These are phyloP conservation scores for Curvularia hawaiiensis DNA, from an alignment of 2,329 filamentous ascomycete genomes.

Conservation along the genomic window DNA sequence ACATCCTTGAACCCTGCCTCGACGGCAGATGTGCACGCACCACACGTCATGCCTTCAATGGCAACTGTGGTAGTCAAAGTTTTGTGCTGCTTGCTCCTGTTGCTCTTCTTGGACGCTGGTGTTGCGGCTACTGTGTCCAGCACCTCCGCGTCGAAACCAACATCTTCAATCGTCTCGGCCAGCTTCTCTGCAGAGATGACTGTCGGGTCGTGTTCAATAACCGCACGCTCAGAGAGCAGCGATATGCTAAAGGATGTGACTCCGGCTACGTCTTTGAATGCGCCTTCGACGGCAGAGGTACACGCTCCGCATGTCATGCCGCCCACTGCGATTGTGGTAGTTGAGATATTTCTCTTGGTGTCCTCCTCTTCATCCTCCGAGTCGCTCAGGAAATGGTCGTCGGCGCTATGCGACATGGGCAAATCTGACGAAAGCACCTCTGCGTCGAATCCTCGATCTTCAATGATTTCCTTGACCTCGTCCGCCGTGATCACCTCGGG, in stretches of 20 bases:
- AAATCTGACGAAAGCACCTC: conserved; percentile 84
- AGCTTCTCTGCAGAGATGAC: conserved; percentile 59
- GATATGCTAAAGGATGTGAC: conserved; percentile 82
- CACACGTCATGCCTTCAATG: conserved; percentile 97
- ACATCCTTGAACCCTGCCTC: conserved; percentile 79
- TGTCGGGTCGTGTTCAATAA: conserved; percentile 76
- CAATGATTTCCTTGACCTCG: conserved; percentile 81
- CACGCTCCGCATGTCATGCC: conserved; percentile 94
- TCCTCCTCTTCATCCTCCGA: conserved; percentile 43
- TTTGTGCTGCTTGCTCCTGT: conserved; percentile 50
- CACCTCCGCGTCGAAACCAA: conserved; percentile 81
- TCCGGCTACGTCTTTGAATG: conserved; percentile 75
- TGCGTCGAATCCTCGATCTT: conserved; percentile 91
- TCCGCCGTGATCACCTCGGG: conserved; percentile 74
- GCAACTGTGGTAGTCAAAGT: conserved; percentile 78
- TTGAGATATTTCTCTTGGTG: conserved; percentile 50
- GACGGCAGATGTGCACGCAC: conserved; percentile 91
- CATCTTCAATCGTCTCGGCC: conserved; percentile 65
- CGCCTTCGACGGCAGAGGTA: conserved; percentile 82
- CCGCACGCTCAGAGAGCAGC: conserved; percentile 80
- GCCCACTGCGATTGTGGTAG: conserved; percentile 77
- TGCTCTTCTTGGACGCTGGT: conserved; percentile 39
- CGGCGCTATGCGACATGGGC: conserved; percentile 55
- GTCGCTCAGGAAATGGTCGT: conserved; percentile 45
- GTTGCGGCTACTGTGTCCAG: conserved; percentile 68